Conservation (phyloP, 768 basidiomycete species). For the Mycena latifolia region DNA sequence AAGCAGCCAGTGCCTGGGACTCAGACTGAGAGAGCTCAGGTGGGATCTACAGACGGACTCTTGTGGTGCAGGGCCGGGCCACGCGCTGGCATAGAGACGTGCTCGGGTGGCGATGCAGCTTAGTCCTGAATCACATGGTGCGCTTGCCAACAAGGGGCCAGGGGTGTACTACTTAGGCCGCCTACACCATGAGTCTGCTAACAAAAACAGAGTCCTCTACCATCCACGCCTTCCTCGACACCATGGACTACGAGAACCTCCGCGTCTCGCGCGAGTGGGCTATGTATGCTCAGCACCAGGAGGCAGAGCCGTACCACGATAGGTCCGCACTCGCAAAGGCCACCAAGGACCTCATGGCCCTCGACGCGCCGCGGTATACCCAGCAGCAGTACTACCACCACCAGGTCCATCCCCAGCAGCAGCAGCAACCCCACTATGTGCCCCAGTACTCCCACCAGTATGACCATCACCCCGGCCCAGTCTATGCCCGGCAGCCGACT, state of each 20-base stretch:
- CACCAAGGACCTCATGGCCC: slow-evolving; percentile 86
- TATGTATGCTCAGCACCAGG: slow-evolving; percentile 35
- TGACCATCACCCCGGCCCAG: slow-evolving; percentile 33
- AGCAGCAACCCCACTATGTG: slow-evolving; percentile 30
- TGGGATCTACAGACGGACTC: too few species aligned
- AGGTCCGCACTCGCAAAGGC: slow-evolving; percentile 80
- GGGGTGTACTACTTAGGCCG: background rate
- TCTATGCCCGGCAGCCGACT: slow-evolving; percentile 33
- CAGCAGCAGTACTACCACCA: slow-evolving; percentile 36
- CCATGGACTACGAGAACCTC: slow-evolving; percentile 32
- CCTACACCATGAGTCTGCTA: slow-evolving; percentile 28
- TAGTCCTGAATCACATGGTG: slow-evolving; percentile 16
- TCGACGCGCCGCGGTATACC: slow-evolving; percentile 61
- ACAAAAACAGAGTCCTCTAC: slow-evolving; percentile 32
- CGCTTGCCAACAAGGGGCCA: slow-evolving; percentile 3
- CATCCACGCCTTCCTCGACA: slow-evolving; percentile 35
- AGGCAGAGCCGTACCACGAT: slow-evolving; percentile 58
- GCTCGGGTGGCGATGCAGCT: too few species aligned
- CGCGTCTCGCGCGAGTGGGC: slow-evolving; percentile 30
- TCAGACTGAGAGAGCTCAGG: too few species aligned
- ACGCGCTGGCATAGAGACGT: too few species aligned
- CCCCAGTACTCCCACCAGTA: slow-evolving; percentile 35
- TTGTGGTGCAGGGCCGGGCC: too few species aligned
- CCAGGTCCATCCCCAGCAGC: slow-evolving; percentile 34
- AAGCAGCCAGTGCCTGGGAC: too few species aligned